A percentile compares a stretch with the other conserved stretches of the same genome.
phyloP scores from a whole-genome alignment of 192 early-diverging fungal genomes.

The Podila minutissima region DNA sequence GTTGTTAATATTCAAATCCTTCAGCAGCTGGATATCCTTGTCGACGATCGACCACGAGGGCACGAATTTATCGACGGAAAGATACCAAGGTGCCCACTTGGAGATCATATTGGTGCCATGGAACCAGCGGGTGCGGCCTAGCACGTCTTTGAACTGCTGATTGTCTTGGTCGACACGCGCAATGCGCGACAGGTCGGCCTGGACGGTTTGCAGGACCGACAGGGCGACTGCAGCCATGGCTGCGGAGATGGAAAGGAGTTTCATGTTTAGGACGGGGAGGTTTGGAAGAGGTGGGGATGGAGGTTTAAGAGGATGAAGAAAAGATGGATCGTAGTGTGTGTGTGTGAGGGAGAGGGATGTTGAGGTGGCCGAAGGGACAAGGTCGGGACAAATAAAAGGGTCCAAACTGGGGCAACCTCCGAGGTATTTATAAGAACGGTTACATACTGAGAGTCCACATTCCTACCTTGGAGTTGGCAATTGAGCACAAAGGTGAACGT shows the following conservation, averaged over 20 bases:
- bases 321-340: neutral
- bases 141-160: conserved; percentile 53
- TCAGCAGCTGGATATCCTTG: conserved; percentile 53
- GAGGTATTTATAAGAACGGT: too few relatives aligned
- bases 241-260: conserved; percentile 16
- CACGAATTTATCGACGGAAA: conserved; percentile 47
- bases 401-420: too few relatives aligned
- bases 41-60: conserved; percentile 57
- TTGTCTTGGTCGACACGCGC: conserved; percentile 51
- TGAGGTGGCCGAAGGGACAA: too few relatives aligned
- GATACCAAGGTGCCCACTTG: conserved; percentile 61
- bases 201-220: neutral
- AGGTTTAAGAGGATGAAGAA: neutral
- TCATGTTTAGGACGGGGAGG: conserved; percentile 12
- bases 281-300: neutral
- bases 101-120: conserved; percentile 68
- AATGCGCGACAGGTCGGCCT: conserved; percentile 55
- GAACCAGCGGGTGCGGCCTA: conserved; percentile 62
- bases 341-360: neutral
- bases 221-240: conserved; percentile 18
- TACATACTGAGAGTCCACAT: too few relatives aligned
- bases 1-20: conserved; percentile 38
- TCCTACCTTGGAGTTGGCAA: too few relatives aligned
- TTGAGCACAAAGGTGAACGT: too few relatives aligned
- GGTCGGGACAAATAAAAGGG: too few relatives aligned